Base-by-base conservation (phyloP, 371 early-diverging fungal genomes). In the Thermomucor indicae-seudaticae region DNA sequence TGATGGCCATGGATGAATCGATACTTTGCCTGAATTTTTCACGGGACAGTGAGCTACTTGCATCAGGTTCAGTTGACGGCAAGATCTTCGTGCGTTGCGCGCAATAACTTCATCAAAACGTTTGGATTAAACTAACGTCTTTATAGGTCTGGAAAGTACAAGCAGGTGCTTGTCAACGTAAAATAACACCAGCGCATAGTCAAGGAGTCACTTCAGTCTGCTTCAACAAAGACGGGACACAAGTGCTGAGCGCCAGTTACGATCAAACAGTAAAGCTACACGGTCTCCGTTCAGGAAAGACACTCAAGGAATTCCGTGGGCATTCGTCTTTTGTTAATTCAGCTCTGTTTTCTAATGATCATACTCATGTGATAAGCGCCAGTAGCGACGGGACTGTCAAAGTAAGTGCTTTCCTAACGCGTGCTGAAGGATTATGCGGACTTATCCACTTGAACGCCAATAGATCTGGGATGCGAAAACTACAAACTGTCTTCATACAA, bases 1-100 rank as follows among this genome's bases (percentile, higher is more conserved):
- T 87, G 47, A 97, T 97, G 94, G 68, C 90, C 23, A 96, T 96
- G 96, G 90, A 94, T 17, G 72, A 75, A n/a, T 82, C 95, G 0
- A 89, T 96, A 0, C 67, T 93, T 7, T 84, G 80, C 29, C 64
- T 96, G 19, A 70, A 60, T 6, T 93, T 94, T 57, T 86, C 87
- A 49, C 60, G 72, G 32, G 89, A 92, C 51, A 84, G 88, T 54
- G 88, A 90, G 38, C 57, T 85, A 50, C 61, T 97, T 7, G 96
- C 85, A 3, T 84, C 93, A 8, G 98, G 97, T 31, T 76, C 89
- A 3, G 86, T 86, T 34, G 87, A 89, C 60, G 98, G 98, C 10
- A 80, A 82, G 34, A 88, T 97, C 55, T 88, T 90, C 42, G 85
- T 89, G 43, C 51, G 58, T 42, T 5, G 20, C 12, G 30, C 4